Percentiles rank a stretch among this genome's conserved stretches.
Evolutionary conservation across 805 yeast genomes (phyloP).

Genomic region (Kluyveromyces starmeri): DNA sequence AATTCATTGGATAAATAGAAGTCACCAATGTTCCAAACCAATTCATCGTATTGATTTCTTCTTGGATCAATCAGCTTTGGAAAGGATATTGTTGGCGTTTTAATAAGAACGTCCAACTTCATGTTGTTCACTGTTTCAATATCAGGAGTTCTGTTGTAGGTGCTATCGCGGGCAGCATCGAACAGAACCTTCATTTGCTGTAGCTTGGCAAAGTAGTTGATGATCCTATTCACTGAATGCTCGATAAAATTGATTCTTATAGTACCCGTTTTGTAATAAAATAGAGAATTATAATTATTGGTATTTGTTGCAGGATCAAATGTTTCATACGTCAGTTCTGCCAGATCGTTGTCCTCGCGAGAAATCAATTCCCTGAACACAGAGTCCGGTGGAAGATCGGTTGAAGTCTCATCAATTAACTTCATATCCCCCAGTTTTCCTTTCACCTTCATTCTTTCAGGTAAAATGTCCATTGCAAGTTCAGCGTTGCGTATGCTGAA

Average conservation of each 20-base stretch:
- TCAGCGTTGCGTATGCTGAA: constrained; percentile 66
- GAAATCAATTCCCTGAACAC: constrained; percentile 56
- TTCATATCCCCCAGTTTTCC: constrained; percentile 73
- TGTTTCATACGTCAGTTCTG: constrained; percentile 78
- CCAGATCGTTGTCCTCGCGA: constrained; percentile 68
- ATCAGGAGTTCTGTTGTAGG: constrained; percentile 70
- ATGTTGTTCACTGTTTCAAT: constrained; percentile 44
- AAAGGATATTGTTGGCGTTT: constrained; percentile 77
- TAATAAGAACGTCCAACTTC: constrained; percentile 60
- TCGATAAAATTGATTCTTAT: constrained; percentile 72
- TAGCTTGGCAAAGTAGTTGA: constrained; percentile 62
- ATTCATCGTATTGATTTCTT: constrained; percentile 41
- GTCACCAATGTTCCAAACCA: constrained; percentile 77
- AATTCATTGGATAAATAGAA: constrained; percentile 61
- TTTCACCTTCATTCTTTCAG: constrained; percentile 65
- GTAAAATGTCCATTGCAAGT: constrained; percentile 54
- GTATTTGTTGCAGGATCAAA: constrained; percentile 47
- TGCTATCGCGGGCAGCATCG: constrained; percentile 82
- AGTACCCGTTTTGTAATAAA: constrained; percentile 52
- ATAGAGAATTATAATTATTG: constrained; percentile 35
- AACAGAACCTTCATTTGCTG: constrained; percentile 81
- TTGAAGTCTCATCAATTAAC: constrained; percentile 65
- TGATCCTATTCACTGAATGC: constrained; percentile 60
- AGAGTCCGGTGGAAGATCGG: constrained; percentile 51
- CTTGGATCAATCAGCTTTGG: constrained; percentile 47